phyloP scores from a whole-genome alignment of 2,329 filamentous ascomycete genomes.

The Torrubiellomyces zombiae region DNA sequence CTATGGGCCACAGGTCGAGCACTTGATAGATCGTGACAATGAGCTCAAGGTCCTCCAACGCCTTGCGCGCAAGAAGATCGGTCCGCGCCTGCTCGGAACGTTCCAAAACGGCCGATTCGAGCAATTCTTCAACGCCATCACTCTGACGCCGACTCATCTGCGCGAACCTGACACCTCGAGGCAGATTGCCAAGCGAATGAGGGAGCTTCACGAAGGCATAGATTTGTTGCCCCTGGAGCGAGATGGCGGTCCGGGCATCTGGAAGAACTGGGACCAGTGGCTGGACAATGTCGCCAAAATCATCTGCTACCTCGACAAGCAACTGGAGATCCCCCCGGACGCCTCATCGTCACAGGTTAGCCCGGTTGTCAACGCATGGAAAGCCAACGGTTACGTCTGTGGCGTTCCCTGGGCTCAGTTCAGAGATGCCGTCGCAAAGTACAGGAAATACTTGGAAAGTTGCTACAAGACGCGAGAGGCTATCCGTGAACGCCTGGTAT shows the following conservation, averaged over 20 bases:
- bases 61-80: constrained; percentile 81
- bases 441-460: constrained; percentile 55
- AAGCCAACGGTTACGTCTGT: constrained; percentile 57
- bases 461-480: constrained; percentile 51
- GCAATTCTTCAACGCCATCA: constrained; percentile 74
- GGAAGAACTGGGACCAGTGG: constrained; percentile 93
- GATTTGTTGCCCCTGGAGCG: constrained; percentile 68
- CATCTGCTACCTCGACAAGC: constrained; percentile 37
- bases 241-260: constrained; percentile 64
- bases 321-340: constrained; percentile 27
- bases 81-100: constrained; percentile 75
- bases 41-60: constrained; percentile 77
- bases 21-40: constrained; percentile 84
- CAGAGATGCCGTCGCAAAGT: constrained; percentile 55
- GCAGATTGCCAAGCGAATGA: constrained; percentile 94
- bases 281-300: constrained; percentile 47
- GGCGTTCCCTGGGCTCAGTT: constrained; percentile 73
- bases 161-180: constrained; percentile 68
- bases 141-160: constrained; percentile 61
- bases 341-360: constrained; percentile 11
- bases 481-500: constrained; percentile 63
- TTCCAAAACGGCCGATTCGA: constrained; percentile 94
- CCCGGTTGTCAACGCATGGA: constrained; percentile 41
- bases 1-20: constrained; percentile 88
- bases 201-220: constrained; percentile 86